These are phyloP conservation scores for Allomyces arbusculus DNA, from an alignment of 192 early-diverging fungal species.

Conservation along the genomic window DNA sequence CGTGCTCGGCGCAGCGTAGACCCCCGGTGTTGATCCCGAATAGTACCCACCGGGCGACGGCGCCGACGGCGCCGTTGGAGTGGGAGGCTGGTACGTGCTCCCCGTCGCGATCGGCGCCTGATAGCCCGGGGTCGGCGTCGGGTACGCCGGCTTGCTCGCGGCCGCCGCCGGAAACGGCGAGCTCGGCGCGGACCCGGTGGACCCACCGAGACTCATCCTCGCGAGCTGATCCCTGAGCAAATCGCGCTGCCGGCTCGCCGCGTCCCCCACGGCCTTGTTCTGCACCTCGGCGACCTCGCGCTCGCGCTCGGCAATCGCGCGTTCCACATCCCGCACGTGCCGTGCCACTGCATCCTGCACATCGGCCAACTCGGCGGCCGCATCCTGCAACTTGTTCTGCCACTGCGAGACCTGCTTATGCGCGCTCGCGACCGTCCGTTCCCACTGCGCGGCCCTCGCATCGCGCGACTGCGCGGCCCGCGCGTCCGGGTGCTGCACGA, in stretches of 20 bases:
- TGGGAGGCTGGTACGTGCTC: too few species aligned
- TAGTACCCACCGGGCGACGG: too few species aligned
- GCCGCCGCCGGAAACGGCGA: neutral
- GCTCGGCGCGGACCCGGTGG: neutral
- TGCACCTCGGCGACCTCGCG: neutral
- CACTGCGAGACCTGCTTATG: neutral
- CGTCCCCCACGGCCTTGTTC: neutral
- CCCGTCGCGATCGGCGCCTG: too few species aligned
- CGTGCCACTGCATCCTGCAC: neutral
- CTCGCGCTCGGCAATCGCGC: too few species aligned
- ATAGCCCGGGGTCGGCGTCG: too few species aligned
- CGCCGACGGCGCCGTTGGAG: too few species aligned
- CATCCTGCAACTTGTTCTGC: neutral
- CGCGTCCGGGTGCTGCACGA: neutral
- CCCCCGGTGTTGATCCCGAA: too few species aligned
- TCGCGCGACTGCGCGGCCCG: neutral
- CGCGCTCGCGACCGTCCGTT: neutral
- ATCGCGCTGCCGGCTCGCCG: neutral
- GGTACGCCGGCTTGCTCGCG: too few species aligned
- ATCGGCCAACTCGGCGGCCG: neutral
- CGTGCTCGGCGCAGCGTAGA: too few species aligned
- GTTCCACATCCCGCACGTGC: too few species aligned
- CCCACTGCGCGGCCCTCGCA: neutral
- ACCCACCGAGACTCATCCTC: neutral
- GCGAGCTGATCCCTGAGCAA: neutral